These are phyloP conservation scores for Calonectria honghensis DNA, from an alignment of 2,329 filamentous ascomycete genomes.

Conservation along the genomic window DNA sequence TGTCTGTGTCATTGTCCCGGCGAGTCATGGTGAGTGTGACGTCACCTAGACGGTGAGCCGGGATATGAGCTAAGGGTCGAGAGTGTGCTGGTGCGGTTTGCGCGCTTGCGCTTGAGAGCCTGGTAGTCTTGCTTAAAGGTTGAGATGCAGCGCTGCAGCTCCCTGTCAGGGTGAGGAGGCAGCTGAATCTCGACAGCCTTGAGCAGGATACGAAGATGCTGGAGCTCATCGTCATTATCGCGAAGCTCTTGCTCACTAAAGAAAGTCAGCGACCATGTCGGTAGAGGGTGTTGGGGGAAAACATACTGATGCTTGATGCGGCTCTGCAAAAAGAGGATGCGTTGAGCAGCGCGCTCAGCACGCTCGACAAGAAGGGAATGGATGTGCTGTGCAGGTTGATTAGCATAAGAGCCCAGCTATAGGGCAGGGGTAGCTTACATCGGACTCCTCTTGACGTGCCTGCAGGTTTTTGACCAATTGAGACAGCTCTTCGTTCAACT, in stretches of 20 bases:
- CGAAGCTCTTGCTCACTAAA: slow-evolving; percentile 73
- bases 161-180: slow-evolving; percentile 70
- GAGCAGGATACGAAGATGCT: slow-evolving; percentile 77
- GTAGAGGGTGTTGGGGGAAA: not conserved
- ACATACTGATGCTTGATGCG: slow-evolving; percentile 75
- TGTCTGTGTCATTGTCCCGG: slow-evolving; percentile 34
- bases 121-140: slow-evolving; percentile 77
- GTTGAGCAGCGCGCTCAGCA: slow-evolving; percentile 74
- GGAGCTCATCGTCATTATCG: slow-evolving; percentile 76
- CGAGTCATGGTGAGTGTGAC: slow-evolving; percentile 23
- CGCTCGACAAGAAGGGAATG: slow-evolving; percentile 76
- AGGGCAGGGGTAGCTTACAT: slow-evolving; percentile 63
- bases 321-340: slow-evolving; percentile 76
- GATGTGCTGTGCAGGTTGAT: slow-evolving; percentile 71
- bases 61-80: slow-evolving; percentile 54
- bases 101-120: slow-evolving; percentile 68
- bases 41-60: slow-evolving; percentile 44
- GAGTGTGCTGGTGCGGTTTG: slow-evolving; percentile 57
- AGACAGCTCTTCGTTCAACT: slow-evolving; percentile 70
- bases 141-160: slow-evolving; percentile 75
- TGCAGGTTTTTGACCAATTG: slow-evolving; percentile 70
- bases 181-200: slow-evolving; percentile 78
- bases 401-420: slow-evolving; percentile 30
- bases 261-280: slow-evolving; percentile 38
- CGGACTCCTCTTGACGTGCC: slow-evolving; percentile 75